These are phyloP conservation scores for Ceratocystis albifundus DNA, from an alignment of 2,329 filamentous ascomycete genomes.

Conservation along the genomic window DNA sequence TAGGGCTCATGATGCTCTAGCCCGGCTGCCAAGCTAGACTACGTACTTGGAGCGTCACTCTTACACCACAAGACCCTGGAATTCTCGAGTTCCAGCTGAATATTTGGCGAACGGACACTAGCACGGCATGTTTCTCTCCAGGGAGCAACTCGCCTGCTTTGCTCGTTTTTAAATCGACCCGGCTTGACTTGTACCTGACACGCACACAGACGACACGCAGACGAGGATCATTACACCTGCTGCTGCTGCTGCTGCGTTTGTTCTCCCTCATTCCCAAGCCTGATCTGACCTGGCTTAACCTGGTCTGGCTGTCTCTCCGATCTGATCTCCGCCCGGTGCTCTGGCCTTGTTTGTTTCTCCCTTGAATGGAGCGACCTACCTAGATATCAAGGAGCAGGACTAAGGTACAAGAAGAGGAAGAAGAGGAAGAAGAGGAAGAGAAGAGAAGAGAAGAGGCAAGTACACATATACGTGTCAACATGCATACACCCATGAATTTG, in stretches of 20 bases:
- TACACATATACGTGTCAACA: not conserved
- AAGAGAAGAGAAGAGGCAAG: not conserved
- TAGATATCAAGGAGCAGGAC: not conserved
- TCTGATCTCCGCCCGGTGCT: not conserved
- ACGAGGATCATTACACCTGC: not conserved
- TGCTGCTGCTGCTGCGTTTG: not conserved
- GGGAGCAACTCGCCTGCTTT: not conserved
- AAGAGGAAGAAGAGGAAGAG: too few relatives aligned
- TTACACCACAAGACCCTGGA: not conserved
- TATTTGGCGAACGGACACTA: not conserved
- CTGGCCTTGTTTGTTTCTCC: not conserved
- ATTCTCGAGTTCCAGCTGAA: not conserved
- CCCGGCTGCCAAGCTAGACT: not conserved
- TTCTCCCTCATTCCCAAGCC: not conserved
- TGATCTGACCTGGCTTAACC: not conserved
- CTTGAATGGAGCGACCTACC: not conserved
- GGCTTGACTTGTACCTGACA: not conserved
- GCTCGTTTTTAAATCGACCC: not conserved
- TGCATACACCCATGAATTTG: not conserved
- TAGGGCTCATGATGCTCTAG: not conserved
- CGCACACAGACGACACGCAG: not conserved
- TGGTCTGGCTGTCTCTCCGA: not conserved
- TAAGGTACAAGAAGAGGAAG: not conserved
- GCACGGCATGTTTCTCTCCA: not conserved
- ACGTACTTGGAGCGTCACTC: not conserved